These are phyloP conservation scores for Yamadazyma triangularis DNA, from an alignment of 1,139 yeast species.

Conservation along the genomic window DNA sequence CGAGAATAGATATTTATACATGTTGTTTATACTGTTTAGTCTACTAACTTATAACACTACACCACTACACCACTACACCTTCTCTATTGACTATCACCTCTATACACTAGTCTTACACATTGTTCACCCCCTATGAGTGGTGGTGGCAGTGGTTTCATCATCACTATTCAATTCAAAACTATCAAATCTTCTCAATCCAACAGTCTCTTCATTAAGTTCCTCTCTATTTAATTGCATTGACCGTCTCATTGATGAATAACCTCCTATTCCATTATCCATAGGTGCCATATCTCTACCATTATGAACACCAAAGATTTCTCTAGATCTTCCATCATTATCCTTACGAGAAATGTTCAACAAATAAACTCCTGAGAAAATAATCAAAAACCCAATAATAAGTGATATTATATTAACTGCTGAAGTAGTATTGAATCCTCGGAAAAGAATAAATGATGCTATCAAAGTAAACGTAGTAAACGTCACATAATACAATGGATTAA, in stretches of 20 bases:
- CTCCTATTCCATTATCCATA: conserved; percentile 80
- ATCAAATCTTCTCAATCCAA: conserved; percentile 59
- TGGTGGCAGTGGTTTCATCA: conserved; percentile 18
- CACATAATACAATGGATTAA: conserved; percentile 86
- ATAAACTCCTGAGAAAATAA: conserved; percentile 85
- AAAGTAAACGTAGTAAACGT: conserved; percentile 88
- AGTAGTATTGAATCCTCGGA: conserved; percentile 83
- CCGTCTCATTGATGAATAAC: conserved; percentile 55
- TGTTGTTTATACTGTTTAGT: no score
- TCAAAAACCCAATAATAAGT: conserved; percentile 80
- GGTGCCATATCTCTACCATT: conserved; percentile 55
- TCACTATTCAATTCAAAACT: conserved; percentile 55
- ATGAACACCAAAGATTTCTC: conserved; percentile 65
- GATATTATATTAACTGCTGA: conserved; percentile 79
- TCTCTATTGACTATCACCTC: no score
- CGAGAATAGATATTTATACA: no score
- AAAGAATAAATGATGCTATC: conserved; percentile 79
- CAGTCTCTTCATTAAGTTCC: conserved; percentile 44
- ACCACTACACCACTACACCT: no score
- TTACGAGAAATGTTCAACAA: conserved; percentile 75
- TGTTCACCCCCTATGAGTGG: no score
- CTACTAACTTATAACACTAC: no score
- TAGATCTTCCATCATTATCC: conserved; percentile 49
- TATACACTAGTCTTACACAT: no score
- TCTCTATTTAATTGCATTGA: conserved; percentile 64